A percentile compares a stretch with the other conserved stretches of the same genome.
Evolutionary conservation across 2,329 filamentous ascomycete species (phyloP).

Genomic region (Pyrenochaeta sp.): DNA sequence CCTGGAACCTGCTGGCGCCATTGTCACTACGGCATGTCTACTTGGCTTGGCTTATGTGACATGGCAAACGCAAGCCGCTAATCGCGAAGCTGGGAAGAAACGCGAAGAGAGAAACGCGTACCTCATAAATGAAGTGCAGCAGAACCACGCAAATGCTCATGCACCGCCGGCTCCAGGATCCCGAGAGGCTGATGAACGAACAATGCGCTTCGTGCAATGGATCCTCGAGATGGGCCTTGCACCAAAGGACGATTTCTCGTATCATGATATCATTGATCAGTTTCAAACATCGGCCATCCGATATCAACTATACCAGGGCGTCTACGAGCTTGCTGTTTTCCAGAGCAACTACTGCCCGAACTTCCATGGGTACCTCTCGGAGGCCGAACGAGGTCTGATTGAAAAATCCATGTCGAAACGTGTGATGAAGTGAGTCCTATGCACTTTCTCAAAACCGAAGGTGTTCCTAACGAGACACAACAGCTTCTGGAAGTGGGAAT

Average conservation of each 20-base stretch:
- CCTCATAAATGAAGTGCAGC: slow-evolving; percentile 13
- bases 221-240: slow-evolving; percentile 20
- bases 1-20: slow-evolving; percentile 13
- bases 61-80: slow-evolving; percentile 4
- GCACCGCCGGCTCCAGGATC: slow-evolving; percentile 10
- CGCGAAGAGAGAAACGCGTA: slow-evolving; percentile 16
- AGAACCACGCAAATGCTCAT: slow-evolving; percentile 4
- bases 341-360: slow-evolving; percentile 20
- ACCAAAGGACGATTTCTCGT: slow-evolving; percentile 21
- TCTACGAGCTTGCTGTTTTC: slow-evolving; percentile 16
- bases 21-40: slow-evolving; percentile 9
- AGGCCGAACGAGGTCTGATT: slow-evolving; percentile 17
- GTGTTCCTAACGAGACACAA: background rate
- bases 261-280: slow-evolving; percentile 28
- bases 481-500: slow-evolving; percentile 29
- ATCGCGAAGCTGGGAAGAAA: slow-evolving; percentile 9
- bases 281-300: slow-evolving; percentile 28
- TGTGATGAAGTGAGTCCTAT: slow-evolving; percentile 15
- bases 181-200: slow-evolving; percentile 13
- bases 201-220: slow-evolving; percentile 24
- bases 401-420: slow-evolving; percentile 21
- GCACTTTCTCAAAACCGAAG: background rate
- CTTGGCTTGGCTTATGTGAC: slow-evolving; percentile 11
- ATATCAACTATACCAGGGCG: slow-evolving; percentile 23
- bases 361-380: slow-evolving; percentile 21